phyloP scores from a whole-genome alignment of 805 yeast species.

The Candida cerambycidarum region DNA sequence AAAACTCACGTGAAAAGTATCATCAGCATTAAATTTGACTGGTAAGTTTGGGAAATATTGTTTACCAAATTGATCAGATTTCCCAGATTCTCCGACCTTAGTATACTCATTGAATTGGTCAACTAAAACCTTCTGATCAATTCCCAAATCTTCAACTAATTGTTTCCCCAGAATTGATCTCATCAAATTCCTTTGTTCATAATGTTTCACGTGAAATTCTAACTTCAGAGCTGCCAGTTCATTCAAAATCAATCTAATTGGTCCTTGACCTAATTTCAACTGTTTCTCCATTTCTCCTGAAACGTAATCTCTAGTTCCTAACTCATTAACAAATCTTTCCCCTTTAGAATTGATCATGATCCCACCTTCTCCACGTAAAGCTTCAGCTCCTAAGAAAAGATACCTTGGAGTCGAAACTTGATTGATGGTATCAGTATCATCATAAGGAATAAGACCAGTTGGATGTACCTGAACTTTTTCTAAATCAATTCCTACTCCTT shows the following conservation, averaged over 20 bases:
- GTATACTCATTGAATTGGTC: constrained; percentile 42
- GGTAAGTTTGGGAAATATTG: constrained; percentile 51
- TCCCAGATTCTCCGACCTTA: constrained; percentile 40
- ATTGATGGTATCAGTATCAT: constrained; percentile 43
- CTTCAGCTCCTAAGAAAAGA: constrained; percentile 63
- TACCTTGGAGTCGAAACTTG: constrained; percentile 47
- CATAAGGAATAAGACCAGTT: constrained; percentile 56
- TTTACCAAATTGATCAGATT: constrained; percentile 45
- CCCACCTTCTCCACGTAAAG: constrained; percentile 67
- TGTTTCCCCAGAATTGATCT: constrained; percentile 43
- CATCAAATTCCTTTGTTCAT: constrained; percentile 56
- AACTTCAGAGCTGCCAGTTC: constrained; percentile 45
- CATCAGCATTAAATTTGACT: constrained; percentile 29
- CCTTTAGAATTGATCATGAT: constrained; percentile 52
- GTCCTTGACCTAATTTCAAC: constrained; percentile 38
- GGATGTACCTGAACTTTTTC: constrained; percentile 71
- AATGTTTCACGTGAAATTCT: constrained; percentile 55
- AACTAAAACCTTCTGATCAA: constrained; percentile 25
- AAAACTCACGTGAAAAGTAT: constrained; percentile 49
- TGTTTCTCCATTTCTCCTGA: constrained; percentile 55
- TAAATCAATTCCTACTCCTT: constrained; percentile 59
- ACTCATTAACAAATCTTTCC: constrained; percentile 58
- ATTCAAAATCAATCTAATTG: constrained; percentile 52
- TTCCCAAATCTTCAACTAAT: constrained; percentile 39
- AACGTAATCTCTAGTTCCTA: constrained; percentile 60